Conservation (phyloP, 495 filamentous ascomycete genomes). For the Amphirosellinia nigrospora region DNA sequence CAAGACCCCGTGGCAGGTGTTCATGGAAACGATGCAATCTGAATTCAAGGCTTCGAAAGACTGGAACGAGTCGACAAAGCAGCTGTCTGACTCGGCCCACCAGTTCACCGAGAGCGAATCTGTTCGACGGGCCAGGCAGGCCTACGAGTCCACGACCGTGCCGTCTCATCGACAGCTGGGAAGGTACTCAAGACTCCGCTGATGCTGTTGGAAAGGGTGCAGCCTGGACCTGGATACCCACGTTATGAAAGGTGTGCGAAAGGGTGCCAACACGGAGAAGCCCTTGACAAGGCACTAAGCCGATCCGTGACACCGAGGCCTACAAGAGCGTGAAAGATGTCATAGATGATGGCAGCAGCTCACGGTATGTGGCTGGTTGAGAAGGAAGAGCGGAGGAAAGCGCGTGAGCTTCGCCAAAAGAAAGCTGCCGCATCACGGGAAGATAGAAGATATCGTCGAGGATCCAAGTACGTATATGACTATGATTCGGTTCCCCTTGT, state of each 20-base stretch:
- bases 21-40: slow-evolving; percentile 88
- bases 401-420: slow-evolving; percentile 74
- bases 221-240: slow-evolving; percentile 94
- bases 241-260: slow-evolving; percentile 89
- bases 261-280: slow-evolving; percentile 81
- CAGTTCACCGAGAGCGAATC: slow-evolving; percentile 93
- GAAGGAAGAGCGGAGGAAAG: slow-evolving; percentile 85
- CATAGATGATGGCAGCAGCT: slow-evolving; percentile 96
- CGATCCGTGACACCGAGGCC: slow-evolving; percentile 90
- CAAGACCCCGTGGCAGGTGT: slow-evolving; percentile 98
- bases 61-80: slow-evolving; percentile 98
- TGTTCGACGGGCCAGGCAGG: slow-evolving; percentile 83
- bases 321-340: slow-evolving; percentile 94
- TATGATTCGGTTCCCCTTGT: not conserved
- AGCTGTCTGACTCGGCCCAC: slow-evolving; percentile 83
- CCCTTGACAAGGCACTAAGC: slow-evolving; percentile 90
- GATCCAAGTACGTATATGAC: slow-evolving; percentile 77
- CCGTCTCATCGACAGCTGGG: slow-evolving; percentile 71
- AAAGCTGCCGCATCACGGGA: slow-evolving; percentile 50
- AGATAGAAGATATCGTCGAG: slow-evolving; percentile 63
- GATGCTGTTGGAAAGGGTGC: slow-evolving; percentile 86
- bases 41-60: slow-evolving; percentile 98
- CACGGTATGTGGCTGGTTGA: slow-evolving; percentile 93
- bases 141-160: slow-evolving; percentile 82
- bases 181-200: slow-evolving; percentile 85